Base-by-base conservation (phyloP, 139 green algal species). In the Coelastrella sp. region DNA sequence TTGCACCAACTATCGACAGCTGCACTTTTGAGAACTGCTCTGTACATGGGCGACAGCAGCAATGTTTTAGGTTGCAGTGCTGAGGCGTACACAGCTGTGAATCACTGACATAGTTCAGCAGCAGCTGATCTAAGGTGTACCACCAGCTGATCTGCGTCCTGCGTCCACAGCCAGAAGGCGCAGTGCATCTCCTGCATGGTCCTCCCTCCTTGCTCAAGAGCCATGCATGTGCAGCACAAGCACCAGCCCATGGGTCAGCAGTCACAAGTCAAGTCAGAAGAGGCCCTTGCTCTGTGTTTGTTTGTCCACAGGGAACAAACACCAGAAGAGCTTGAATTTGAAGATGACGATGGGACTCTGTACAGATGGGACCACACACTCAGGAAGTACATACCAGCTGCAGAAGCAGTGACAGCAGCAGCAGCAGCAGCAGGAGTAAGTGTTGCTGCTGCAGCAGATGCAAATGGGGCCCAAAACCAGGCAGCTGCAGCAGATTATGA, bases 311-410 rank as follows among this genome's bases (percentile, higher is more conserved):
- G n/a, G 91, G 60, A 20, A 91, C 93, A 14, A 92, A 94, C 93
- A 0, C 92, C 93, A 6, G 95, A 97, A 60, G 96, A 99, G 78
- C 92, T 95, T 8, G 90, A 95, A 65, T 99, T 99, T 92, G 94
- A 96, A 83, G 98, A 99, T 63, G 98, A 99, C 87, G 98, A 99
- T 78, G 98, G 98, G 24, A 99, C 98, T 1, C 20, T 89, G 22
- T 99, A 99, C 88, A 92, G 93, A 17, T 99, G 98, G 98, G 94
- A 98, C 90, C 22, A 60, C 0, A n/a, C 70, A 17, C 78, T 96
- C 63, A 88, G 96, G 0, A 97, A 97, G 87, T 99, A 97, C 90
- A 92, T 97, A 79, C 95, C 96, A 10, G 88, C 96, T 87, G 35
- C 19, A 17, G 92, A 91, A 6, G 88, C 63, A 20, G 83, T 70